phyloP scores from a whole-genome alignment of 768 basidiomycete genomes.

The Mrakia hoshinonis region DNA sequence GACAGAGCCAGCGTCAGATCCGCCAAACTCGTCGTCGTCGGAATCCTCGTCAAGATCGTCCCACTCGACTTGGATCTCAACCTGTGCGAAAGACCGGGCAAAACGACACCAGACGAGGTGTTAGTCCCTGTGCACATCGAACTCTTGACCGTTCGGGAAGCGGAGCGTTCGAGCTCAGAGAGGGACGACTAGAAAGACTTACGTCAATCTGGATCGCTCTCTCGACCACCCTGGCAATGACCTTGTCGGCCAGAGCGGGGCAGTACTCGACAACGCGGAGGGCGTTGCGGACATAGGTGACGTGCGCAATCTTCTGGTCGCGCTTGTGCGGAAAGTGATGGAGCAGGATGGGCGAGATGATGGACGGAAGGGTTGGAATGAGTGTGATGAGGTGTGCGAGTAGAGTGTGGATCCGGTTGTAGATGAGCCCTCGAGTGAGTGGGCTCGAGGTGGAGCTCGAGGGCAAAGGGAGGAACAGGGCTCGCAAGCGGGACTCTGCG shows the following conservation, averaged over 20 bases:
- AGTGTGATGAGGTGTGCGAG: conserved; percentile 78
- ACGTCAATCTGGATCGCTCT: conserved; percentile 95
- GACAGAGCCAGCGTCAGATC: conserved; percentile 23
- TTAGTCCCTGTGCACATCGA: background rate
- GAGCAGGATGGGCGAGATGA: conserved; percentile 73
- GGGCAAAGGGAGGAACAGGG: conserved; percentile 12
- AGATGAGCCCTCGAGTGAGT: conserved; percentile 70
- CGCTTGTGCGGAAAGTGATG: conserved; percentile 89
- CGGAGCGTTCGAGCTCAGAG: background rate
- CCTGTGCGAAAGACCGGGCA: conserved; percentile 46
- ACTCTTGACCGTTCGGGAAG: background rate
- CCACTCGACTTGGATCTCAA: conserved; percentile 91
- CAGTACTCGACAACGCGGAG: conserved; percentile 77
- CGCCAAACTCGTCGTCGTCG: conserved; percentile 32
- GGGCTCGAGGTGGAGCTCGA: conserved; percentile 42
- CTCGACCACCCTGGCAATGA: conserved; percentile 79
- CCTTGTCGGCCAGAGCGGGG: conserved; percentile 68
- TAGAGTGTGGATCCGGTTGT: conserved; percentile 76
- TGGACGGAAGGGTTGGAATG: conserved; percentile 81
- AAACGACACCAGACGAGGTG: background rate
- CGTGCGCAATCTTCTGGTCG: conserved; percentile 65
- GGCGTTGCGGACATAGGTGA: conserved; percentile 83
- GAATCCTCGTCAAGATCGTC: conserved; percentile 56
- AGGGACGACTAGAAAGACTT: conserved; percentile 38
- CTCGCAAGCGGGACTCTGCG: conserved; percentile 21